Evolutionary conservation across 805 yeast species (phyloP).

Genomic region (Wickerhamiella bombiphila): DNA sequence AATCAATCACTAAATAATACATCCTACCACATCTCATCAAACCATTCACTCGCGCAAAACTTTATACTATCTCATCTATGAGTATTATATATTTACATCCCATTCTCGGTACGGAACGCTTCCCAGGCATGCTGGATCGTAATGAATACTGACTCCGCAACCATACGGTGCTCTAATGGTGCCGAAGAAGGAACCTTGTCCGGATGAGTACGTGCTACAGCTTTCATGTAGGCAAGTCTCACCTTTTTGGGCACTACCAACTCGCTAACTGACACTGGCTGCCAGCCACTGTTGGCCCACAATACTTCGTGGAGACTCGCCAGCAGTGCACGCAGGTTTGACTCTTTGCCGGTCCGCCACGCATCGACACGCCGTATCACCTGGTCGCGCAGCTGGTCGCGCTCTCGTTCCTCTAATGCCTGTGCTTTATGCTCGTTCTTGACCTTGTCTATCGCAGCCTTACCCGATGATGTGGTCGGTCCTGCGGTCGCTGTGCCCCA

Average conservation of each 20-base stretch:
- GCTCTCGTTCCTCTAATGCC: slow-evolving; percentile 40
- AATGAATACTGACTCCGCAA: slow-evolving; percentile 79
- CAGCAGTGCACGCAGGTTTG: slow-evolving; percentile 64
- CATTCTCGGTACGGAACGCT: slow-evolving; percentile 35
- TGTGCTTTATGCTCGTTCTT: slow-evolving; percentile 33
- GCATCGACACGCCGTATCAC: slow-evolving; percentile 38
- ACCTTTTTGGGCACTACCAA: slow-evolving; percentile 82
- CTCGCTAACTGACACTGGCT: slow-evolving; percentile 50
- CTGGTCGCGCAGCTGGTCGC: slow-evolving; percentile 45
- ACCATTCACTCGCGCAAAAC: too few species aligned
- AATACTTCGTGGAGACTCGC: slow-evolving; percentile 53
- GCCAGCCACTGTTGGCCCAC: slow-evolving; percentile 57
- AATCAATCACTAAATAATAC: too few species aligned
- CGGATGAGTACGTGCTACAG: slow-evolving; percentile 64
- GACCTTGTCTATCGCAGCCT: slow-evolving; percentile 38
- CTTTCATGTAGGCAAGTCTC: slow-evolving; percentile 69
- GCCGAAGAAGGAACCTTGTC: slow-evolving; percentile 59
- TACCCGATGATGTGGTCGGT: slow-evolving; percentile 22
- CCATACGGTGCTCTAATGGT: slow-evolving; percentile 56
- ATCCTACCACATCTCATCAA: too few species aligned
- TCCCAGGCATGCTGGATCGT: slow-evolving; percentile 86
- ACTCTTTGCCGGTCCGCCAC: slow-evolving; percentile 70
- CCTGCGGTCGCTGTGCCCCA: slow-evolving; percentile 16
- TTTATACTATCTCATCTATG: too few species aligned
- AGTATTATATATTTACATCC: slow-evolving; percentile 4